Percentiles rank a stretch among this genome's conserved stretches.
phyloP scores from a whole-genome alignment of 495 filamentous ascomycete genomes.

The Neurospora hispaniola region DNA sequence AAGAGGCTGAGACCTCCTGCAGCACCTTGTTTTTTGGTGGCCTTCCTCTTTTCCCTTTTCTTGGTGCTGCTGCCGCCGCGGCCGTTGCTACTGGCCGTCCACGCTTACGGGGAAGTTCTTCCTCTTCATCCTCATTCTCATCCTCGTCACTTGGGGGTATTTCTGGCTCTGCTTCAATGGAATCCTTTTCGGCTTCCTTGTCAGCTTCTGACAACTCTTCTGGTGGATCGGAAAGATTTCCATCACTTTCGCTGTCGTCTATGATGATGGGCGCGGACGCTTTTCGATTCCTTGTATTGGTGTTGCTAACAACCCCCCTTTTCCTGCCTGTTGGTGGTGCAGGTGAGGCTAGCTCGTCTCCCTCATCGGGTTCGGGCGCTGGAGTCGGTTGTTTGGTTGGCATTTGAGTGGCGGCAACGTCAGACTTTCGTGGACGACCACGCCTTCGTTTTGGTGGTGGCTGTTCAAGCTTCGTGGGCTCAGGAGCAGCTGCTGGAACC shows the following conservation, averaged over 20 bases:
- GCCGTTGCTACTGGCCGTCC: background rate
- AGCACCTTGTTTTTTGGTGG: background rate
- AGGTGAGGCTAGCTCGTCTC: background rate
- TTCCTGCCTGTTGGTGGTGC: background rate
- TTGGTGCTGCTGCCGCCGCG: background rate
- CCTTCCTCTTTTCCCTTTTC: background rate
- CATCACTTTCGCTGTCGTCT: background rate
- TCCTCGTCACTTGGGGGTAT: background rate
- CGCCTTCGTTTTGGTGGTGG: conserved; percentile 8
- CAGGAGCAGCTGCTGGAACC: background rate
- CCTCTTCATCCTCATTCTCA: background rate
- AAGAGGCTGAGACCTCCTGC: background rate
- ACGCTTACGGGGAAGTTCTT: background rate
- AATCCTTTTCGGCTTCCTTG: background rate
- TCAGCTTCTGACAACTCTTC: background rate
- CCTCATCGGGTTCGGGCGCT: background rate
- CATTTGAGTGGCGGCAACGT: background rate
- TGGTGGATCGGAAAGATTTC: background rate
- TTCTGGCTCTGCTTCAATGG: background rate
- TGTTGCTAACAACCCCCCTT: background rate
- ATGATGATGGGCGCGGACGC: background rate
- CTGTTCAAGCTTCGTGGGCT: background rate
- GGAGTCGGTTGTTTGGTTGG: background rate
- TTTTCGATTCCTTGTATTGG: background rate
- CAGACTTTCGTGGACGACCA: conserved; percentile 12